Evolutionary conservation across 2,329 filamentous ascomycete species (phyloP).

Genomic region (Arthrobotrys sinensis): DNA sequence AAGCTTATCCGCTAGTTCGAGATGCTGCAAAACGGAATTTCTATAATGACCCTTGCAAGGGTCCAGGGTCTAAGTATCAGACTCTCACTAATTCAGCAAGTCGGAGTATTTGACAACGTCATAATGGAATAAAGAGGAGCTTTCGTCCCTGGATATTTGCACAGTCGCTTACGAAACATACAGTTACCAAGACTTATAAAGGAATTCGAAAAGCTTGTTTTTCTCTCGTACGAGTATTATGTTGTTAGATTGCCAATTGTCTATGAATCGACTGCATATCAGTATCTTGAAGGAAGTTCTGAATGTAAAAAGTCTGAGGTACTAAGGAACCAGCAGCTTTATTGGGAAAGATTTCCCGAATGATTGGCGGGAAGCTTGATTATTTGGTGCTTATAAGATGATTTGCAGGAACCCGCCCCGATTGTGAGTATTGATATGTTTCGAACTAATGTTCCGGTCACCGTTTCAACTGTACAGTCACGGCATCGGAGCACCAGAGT

Average conservation of each 20-base stretch:
- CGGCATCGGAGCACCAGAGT: no score
- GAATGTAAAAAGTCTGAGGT: no score
- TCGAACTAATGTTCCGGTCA: not conserved
- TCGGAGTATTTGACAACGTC: conserved; percentile 36
- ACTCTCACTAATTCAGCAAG: conserved; percentile 39
- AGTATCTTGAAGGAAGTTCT: not conserved
- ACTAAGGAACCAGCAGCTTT: not conserved
- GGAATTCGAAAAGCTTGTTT: conserved; percentile 16
- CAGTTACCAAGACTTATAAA: not conserved
- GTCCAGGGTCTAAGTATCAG: not conserved
- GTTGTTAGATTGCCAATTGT: not conserved
- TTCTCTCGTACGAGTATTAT: not conserved
- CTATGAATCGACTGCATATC: not conserved
- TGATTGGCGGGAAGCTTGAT: not conserved
- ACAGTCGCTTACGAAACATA: not conserved
- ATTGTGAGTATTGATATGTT: not conserved
- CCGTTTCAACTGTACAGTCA: not conserved
- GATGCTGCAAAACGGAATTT: not conserved
- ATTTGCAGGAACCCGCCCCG: not conserved
- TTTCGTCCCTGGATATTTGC: not conserved
- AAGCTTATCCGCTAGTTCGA: not conserved
- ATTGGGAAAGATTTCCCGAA: not conserved
- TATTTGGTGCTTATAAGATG: not conserved
- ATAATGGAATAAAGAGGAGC: not conserved
- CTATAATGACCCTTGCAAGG: not conserved